These are phyloP conservation scores for Skeletonema potamos DNA, from an alignment of 108 stramenopile genomes.

Conservation along the genomic window DNA sequence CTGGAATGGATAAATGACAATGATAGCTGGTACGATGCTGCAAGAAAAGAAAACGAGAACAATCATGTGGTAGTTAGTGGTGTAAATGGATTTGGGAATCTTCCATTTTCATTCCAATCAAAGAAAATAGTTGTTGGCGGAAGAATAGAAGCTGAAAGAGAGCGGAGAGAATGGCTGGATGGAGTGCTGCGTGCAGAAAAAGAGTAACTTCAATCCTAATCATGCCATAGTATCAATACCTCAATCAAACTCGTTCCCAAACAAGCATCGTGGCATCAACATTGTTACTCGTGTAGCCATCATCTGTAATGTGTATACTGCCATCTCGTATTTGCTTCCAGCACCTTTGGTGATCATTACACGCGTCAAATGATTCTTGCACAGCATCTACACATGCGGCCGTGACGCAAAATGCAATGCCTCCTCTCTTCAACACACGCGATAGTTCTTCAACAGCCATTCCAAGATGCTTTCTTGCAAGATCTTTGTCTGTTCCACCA, in stretches of 20 bases:
- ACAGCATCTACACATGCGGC: slow-evolving; percentile 55
- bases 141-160: slow-evolving; percentile 3
- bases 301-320: slow-evolving; percentile 49
- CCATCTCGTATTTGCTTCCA: slow-evolving; percentile 47
- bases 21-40: not conserved
- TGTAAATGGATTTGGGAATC: slow-evolving; percentile 84
- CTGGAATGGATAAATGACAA: slow-evolving; percentile 11
- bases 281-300: slow-evolving; percentile 72
- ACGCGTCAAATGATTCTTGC: slow-evolving; percentile 27
- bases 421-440: slow-evolving; percentile 54
- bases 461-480: slow-evolving; percentile 38
- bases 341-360: slow-evolving; percentile 8
- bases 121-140: slow-evolving; percentile 37
- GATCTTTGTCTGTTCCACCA: slow-evolving; percentile 51
- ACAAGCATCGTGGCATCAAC: slow-evolving; percentile 63
- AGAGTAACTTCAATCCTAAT: not conserved
- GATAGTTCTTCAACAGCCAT: slow-evolving; percentile 56
- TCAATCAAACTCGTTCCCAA: slow-evolving; percentile 27
- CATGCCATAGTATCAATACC: not conserved
- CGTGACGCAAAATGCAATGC: slow-evolving; percentile 56
- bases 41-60: not conserved
- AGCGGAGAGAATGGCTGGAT: slow-evolving; percentile 18
- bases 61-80: slow-evolving; percentile 4
- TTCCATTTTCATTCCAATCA: slow-evolving; percentile 63
- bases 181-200: not conserved